Evolutionary conservation across 192 early-diverging fungal species (phyloP).

Genomic region (Entomortierella chlamydospora): DNA sequence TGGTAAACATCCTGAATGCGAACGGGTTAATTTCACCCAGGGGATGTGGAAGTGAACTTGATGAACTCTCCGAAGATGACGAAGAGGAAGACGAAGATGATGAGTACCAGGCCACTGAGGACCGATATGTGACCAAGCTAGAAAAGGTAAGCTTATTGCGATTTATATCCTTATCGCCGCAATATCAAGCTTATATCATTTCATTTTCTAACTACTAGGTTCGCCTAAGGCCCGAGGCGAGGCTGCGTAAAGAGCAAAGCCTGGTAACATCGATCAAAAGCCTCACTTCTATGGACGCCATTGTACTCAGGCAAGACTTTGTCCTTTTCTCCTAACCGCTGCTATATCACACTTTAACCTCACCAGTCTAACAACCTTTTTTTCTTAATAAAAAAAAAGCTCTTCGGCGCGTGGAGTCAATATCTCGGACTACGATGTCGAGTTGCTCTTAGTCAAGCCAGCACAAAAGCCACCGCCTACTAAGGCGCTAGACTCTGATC

Average conservation of each 20-base stretch:
- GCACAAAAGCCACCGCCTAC: neutral
- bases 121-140: neutral
- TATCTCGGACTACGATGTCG: slow-evolving; percentile 5
- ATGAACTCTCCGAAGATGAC: no score
- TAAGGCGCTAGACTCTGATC: no score
- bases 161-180: no score
- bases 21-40: neutral
- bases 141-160: neutral
- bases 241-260: neutral
- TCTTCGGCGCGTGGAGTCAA: neutral
- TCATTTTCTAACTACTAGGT: neutral
- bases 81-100: neutral
- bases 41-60: no score
- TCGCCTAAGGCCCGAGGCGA: neutral
- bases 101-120: neutral
- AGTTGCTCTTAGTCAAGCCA: neutral
- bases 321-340: neutral
- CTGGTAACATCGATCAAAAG: neutral
- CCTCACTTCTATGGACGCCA: neutral
- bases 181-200: no score
- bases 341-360: no score
- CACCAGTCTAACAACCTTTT: no score
- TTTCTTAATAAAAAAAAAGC: no score
- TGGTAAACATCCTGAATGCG: slow-evolving; percentile 4
- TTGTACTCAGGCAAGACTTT: neutral